phyloP scores from a whole-genome alignment of 2,329 filamentous ascomycete genomes.

The Graphiopsis chlorocephala region DNA sequence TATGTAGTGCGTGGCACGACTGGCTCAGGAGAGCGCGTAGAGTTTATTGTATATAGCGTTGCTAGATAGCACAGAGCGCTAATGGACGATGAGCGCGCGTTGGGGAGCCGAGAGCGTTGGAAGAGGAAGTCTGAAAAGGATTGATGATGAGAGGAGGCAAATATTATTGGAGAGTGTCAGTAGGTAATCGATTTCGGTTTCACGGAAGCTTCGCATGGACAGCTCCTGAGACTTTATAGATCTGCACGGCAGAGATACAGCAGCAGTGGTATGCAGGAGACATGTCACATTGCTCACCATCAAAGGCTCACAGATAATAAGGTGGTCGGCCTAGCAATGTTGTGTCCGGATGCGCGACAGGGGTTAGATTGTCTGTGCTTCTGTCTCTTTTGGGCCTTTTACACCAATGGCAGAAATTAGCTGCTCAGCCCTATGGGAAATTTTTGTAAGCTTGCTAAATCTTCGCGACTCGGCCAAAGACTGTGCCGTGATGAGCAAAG shows the following conservation, averaged over 20 bases:
- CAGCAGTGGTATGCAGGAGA: constrained; percentile 12
- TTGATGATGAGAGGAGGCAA: neutral
- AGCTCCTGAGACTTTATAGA: constrained; percentile 6
- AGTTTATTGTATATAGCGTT: constrained; percentile 1
- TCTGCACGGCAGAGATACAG: neutral
- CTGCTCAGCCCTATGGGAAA: neutral
- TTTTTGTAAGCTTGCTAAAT: neutral
- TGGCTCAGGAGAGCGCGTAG: neutral
- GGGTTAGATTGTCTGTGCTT: neutral
- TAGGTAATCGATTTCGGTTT: neutral
- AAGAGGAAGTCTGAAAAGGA: neutral
- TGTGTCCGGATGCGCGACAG: neutral
- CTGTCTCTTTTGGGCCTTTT: neutral
- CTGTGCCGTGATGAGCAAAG: neutral
- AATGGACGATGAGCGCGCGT: neutral
- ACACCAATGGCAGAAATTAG: neutral
- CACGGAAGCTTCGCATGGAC: neutral
- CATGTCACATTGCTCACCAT: neutral
- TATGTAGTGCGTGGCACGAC: neutral
- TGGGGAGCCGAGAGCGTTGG: constrained; percentile 16
- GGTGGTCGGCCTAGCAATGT: constrained; percentile 7
- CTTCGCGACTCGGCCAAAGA: neutral
- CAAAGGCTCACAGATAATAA: neutral
- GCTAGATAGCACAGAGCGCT: constrained; percentile 8
- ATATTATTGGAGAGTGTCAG: neutral